A percentile compares a stretch with the other conserved stretches of the same genome.
These are phyloP conservation scores for Fomitopsis palustris DNA, from an alignment of 1,284 basidiomycete genomes.

Conservation along the genomic window DNA sequence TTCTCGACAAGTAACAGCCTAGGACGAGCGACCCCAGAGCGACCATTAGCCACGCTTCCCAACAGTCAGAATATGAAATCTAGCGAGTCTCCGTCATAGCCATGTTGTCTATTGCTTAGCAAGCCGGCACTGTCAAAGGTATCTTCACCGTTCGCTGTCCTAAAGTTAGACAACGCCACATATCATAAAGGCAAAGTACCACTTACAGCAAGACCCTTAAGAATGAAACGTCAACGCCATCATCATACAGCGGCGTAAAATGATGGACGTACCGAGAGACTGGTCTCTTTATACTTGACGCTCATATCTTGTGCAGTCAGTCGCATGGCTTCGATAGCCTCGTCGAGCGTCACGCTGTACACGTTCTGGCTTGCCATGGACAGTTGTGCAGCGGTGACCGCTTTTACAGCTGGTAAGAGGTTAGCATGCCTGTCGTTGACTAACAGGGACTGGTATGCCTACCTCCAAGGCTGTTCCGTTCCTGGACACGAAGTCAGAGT, in stretches of 20 bases:
- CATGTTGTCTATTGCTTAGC: too few species aligned
- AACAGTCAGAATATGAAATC: too few species aligned
- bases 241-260: neutral
- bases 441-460: slow-evolving; percentile 15
- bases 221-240: slow-evolving; percentile 3
- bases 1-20: too few species aligned
- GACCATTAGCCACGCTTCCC: too few species aligned
- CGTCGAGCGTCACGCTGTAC: slow-evolving; percentile 87
- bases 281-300: slow-evolving; percentile 90
- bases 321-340: slow-evolving; percentile 95
- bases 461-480: slow-evolving; percentile 86
- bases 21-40: too few species aligned
- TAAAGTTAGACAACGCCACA: slow-evolving; percentile 4
- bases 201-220: slow-evolving; percentile 63
- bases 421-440: neutral
- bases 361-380: slow-evolving; percentile 89
- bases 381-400: slow-evolving; percentile 89
- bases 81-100: too few species aligned
- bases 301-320: slow-evolving; percentile 88
- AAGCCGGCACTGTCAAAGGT: slow-evolving; percentile 39
- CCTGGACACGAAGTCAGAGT: slow-evolving; percentile 36
- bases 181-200: slow-evolving; percentile 2
- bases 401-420: slow-evolving; percentile 67
- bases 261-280: slow-evolving; percentile 62
- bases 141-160: slow-evolving; percentile 39